Percentiles rank a stretch among this genome's conserved stretches.
Evolutionary conservation across 1,284 basidiomycete genomes (phyloP).

Genomic region (Wallemia ichthyophaga): DNA sequence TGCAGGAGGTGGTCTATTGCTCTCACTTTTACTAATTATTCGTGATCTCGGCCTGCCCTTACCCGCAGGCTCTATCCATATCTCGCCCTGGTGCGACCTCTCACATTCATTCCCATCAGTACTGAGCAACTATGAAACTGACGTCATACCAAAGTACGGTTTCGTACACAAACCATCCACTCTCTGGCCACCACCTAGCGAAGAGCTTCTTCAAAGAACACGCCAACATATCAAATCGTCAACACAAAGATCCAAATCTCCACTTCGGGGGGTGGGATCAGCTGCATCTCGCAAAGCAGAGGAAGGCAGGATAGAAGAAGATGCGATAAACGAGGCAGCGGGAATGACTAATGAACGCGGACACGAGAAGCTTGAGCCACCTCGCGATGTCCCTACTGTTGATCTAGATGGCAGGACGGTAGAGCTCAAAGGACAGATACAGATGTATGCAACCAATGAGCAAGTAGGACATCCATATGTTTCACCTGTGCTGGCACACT

Average conservation of each 20-base stretch:
- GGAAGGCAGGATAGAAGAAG: not conserved
- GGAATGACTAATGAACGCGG: not conserved
- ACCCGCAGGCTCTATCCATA: slow-evolving; percentile 55
- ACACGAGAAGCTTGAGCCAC: not conserved
- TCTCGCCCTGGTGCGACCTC: slow-evolving; percentile 46
- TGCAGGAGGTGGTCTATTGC: slow-evolving; percentile 62
- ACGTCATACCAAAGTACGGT: slow-evolving; percentile 27
- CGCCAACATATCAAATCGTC: not conserved
- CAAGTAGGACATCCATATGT: slow-evolving; percentile 59
- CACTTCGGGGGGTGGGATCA: not conserved
- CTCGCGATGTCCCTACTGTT: slow-evolving; percentile 1
- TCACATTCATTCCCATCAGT: slow-evolving; percentile 84
- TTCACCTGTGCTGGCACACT: slow-evolving; percentile 48
- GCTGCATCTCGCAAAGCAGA: not conserved
- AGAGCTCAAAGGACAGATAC: slow-evolving; percentile 24
- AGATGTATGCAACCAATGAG: slow-evolving; percentile 63
- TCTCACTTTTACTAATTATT: slow-evolving; percentile 68
- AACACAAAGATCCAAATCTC: not conserved
- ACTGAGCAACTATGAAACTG: slow-evolving; percentile 50
- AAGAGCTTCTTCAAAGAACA: slow-evolving; percentile 21
- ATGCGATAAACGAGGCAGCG: not conserved
- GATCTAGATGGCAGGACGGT: slow-evolving; percentile 8
- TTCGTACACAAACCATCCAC: slow-evolving; percentile 50
- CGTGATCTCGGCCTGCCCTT: slow-evolving; percentile 52
- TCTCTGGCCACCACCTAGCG: slow-evolving; percentile 67